Evolutionary conservation across 192 early-diverging fungal genomes (phyloP), one percentile per base, ranked within the genome.

Genomic region (Pilobolus umbonatus): DNA sequence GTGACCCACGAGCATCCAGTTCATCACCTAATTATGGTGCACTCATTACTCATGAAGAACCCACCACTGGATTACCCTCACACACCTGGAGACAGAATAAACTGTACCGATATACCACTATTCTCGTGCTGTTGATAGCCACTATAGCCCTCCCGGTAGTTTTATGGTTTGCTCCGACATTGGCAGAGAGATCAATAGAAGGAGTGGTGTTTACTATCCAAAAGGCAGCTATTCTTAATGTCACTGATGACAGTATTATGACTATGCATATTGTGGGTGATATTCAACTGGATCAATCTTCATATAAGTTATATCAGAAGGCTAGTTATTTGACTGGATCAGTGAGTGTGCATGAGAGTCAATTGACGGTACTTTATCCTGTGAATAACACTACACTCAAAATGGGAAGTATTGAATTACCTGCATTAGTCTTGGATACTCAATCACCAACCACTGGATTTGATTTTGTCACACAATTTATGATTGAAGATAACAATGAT

Each of bases 401-500:
- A 6, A 65, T 65, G 26, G 64, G 64, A 2, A 43, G 19, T 15
- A 52, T 65, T 3, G 34, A 51, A 14, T 24, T 65, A 12, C 64
- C 64, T 1, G 5, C 31, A 2, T 26, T 65, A 11, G 26, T 38
- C 10, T 25, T 65, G 4, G 19, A 36, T 22, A n/a, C 15, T 8
- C 4, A 9, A 2, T 35, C 56, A 0, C 22, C 32, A 6, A 12
- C 29, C 17, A 65, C 64, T 1, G 19, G 14, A 0, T 65, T 65
- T 65, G 56, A 65, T 35, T 65, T 65, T 25, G 22, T 59, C 9
- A 65, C 64, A 4, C 31, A 22, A 2, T 65, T 65, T 52, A 19
- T 52, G 0, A 40, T 65, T 21, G 17, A 59, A 4, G 45, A 65
- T 45, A 25, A 48, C 1, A 22, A 49, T 14, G 36, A 52, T 32